A percentile compares a stretch with the other conserved stretches of the same genome.
Evolutionary conservation across 306 rosid species (phyloP).

Genomic region (Carpinus viminea): DNA sequence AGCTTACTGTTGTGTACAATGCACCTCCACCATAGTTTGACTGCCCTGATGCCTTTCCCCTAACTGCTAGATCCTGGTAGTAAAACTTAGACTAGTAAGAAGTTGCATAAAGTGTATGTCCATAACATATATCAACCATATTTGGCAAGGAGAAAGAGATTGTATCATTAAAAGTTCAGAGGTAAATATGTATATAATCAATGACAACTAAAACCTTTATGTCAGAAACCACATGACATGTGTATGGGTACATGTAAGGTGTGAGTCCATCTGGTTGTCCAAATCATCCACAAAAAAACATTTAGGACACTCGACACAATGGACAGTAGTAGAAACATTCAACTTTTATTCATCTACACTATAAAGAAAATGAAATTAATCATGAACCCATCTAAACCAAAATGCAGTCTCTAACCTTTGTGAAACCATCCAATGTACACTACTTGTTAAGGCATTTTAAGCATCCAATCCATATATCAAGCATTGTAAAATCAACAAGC

Average conservation of each 20-base stretch:
- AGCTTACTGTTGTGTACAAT: no score
- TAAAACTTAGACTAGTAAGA: no score
- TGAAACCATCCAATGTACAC: neutral
- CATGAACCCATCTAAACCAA: neutral
- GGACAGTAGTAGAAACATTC: neutral
- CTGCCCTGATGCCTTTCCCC: no score
- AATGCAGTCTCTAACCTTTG: neutral
- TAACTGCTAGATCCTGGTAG: no score
- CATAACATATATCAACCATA: neutral
- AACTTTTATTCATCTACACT: neutral
- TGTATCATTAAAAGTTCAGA: neutral
- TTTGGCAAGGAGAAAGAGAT: conserved; percentile 7
- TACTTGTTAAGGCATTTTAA: neutral
- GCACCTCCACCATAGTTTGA: no score
- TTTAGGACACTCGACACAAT: neutral
- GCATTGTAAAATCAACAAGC: neutral
- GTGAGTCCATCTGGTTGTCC: neutral
- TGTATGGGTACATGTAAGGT: neutral
- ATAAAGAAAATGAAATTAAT: neutral
- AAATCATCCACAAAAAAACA: neutral
- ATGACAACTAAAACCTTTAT: neutral
- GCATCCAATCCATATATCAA: neutral
- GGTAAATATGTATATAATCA: neutral
- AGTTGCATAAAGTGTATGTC: no score
- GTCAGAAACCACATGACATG: neutral